These are phyloP conservation scores for Pestalotiopsis sp. DNA, from an alignment of 2,329 filamentous ascomycete species.

Conservation along the genomic window DNA sequence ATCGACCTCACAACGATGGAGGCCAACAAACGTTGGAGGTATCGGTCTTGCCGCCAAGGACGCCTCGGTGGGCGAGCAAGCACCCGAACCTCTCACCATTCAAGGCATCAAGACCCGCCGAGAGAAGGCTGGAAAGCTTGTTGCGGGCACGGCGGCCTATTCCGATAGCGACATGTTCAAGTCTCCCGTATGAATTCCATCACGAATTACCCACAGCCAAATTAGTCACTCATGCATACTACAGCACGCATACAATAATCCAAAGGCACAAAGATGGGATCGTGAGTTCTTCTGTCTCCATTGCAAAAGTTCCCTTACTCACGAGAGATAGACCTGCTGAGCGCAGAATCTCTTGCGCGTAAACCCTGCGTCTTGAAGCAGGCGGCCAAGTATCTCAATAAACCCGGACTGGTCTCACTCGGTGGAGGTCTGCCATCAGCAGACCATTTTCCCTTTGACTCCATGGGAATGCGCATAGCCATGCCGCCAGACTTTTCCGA, in stretches of 20 bases:
- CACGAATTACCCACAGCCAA: conserved; percentile 30
- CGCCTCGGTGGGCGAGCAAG: conserved; percentile 21
- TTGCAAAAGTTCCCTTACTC: background rate
- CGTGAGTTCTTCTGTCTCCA: conserved; percentile 58
- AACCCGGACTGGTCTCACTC: conserved; percentile 84
- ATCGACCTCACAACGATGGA: background rate
- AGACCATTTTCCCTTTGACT: conserved; percentile 90
- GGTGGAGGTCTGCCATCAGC: conserved; percentile 89
- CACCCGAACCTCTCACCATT: conserved; percentile 52
- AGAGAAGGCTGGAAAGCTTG: conserved; percentile 70
- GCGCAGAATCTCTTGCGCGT: conserved; percentile 60
- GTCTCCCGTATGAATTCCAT: conserved; percentile 56
- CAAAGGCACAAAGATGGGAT: conserved; percentile 82
- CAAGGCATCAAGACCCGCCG: conserved; percentile 70
- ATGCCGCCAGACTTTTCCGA: conserved; percentile 61
- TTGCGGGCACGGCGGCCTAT: conserved; percentile 75
- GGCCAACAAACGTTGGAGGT: conserved; percentile 24
- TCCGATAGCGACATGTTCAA: conserved; percentile 86
- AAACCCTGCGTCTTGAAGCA: conserved; percentile 77
- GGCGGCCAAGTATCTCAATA: conserved; percentile 78
- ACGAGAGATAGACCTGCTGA: conserved; percentile 55
- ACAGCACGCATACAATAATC: conserved; percentile 59
- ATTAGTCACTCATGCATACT: conserved; percentile 10
- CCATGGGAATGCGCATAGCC: conserved; percentile 75
- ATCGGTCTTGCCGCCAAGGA: conserved; percentile 24